These are phyloP conservation scores for Ogataea trehaloabstinens DNA, from an alignment of 805 yeast species.

Conservation along the genomic window DNA sequence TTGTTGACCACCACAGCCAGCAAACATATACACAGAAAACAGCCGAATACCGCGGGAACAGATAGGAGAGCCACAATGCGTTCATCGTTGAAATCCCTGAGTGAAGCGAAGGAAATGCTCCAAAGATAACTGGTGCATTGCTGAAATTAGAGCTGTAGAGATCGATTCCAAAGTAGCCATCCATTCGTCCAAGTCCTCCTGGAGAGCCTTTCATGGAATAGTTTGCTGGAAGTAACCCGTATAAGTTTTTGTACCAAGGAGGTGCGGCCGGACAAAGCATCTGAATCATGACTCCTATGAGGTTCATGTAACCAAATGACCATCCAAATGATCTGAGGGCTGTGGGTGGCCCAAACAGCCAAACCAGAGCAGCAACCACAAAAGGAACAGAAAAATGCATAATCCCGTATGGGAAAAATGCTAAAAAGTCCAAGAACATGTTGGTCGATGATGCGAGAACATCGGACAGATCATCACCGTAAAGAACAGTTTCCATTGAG, in stretches of 20 bases:
- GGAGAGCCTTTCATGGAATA: slow-evolving; percentile 90
- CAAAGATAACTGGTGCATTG: slow-evolving; percentile 88
- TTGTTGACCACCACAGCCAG: slow-evolving; percentile 99
- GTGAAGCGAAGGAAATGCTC: slow-evolving; percentile 72
- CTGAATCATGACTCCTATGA: slow-evolving; percentile 78
- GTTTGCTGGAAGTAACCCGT: slow-evolving; percentile 85
- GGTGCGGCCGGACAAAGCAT: slow-evolving; percentile 88
- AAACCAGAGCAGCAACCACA: slow-evolving; percentile 72
- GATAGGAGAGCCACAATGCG: slow-evolving; percentile 75
- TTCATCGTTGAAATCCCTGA: slow-evolving; percentile 92
- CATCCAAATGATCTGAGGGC: slow-evolving; percentile 79
- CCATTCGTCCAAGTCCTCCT: slow-evolving; percentile 90
- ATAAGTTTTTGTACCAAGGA: slow-evolving; percentile 86
- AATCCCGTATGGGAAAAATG: slow-evolving; percentile 94
- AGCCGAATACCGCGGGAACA: slow-evolving; percentile 68
- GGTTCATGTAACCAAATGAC: slow-evolving; percentile 92
- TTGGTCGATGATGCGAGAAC: slow-evolving; percentile 73
- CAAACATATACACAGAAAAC: slow-evolving; percentile 72
- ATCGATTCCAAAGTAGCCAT: slow-evolving; percentile 69
- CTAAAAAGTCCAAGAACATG: slow-evolving; percentile 70
- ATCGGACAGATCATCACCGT: slow-evolving; percentile 86
- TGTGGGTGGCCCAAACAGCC: slow-evolving; percentile 89
- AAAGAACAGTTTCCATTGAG: slow-evolving; percentile 85
- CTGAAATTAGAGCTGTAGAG: slow-evolving; percentile 76
- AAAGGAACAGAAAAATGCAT: slow-evolving; percentile 86